Conservation (phyloP, 2,329 filamentous ascomycete species). For the Venturiaceae sp. region DNA sequence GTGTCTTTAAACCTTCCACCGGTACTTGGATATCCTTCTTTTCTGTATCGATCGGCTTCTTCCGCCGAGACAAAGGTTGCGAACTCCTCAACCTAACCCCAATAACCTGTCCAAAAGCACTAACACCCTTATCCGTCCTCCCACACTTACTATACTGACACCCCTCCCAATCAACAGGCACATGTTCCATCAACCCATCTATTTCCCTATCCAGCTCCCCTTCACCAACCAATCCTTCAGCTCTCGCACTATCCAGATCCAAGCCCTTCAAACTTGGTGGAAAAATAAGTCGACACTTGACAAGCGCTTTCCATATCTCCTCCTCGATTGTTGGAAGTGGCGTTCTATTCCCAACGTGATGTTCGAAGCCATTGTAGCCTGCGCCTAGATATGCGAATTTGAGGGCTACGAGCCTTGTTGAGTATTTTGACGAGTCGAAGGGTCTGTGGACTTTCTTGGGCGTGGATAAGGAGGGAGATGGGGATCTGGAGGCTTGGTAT, state of each 20-base stretch:
- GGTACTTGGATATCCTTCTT: not conserved
- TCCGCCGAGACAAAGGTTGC: not conserved
- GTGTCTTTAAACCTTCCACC: not conserved
- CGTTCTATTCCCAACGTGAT: slow-evolving; percentile 60
- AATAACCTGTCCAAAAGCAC: slow-evolving; percentile 93
- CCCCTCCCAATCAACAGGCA: slow-evolving; percentile 62
- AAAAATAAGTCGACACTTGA: slow-evolving; percentile 72
- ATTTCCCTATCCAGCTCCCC: slow-evolving; percentile 13
- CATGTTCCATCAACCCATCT: slow-evolving; percentile 29
- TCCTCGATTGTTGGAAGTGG: slow-evolving; percentile 80
- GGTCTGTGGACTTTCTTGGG: slow-evolving; percentile 24
- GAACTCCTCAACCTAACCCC: slow-evolving; percentile 68
- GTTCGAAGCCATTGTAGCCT: slow-evolving; percentile 88
- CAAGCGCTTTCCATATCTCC: slow-evolving; percentile 83
- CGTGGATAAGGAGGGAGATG: not conserved
- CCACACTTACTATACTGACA: slow-evolving; percentile 94
- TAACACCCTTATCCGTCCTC: slow-evolving; percentile 85
- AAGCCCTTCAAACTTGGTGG: slow-evolving; percentile 29
- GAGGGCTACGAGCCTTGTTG: slow-evolving; percentile 75
- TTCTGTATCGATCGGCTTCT: slow-evolving; percentile 10
- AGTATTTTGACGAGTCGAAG: slow-evolving; percentile 73
- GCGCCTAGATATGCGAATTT: slow-evolving; percentile 92
- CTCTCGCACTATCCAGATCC: slow-evolving; percentile 18
- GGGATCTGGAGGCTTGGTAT: slow-evolving; percentile 12
- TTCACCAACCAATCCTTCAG: slow-evolving; percentile 10